Percentiles rank a stretch among this genome's conserved stretches.
Evolutionary conservation across 768 basidiomycete species (phyloP).

Genomic region (Russula abietina): DNA sequence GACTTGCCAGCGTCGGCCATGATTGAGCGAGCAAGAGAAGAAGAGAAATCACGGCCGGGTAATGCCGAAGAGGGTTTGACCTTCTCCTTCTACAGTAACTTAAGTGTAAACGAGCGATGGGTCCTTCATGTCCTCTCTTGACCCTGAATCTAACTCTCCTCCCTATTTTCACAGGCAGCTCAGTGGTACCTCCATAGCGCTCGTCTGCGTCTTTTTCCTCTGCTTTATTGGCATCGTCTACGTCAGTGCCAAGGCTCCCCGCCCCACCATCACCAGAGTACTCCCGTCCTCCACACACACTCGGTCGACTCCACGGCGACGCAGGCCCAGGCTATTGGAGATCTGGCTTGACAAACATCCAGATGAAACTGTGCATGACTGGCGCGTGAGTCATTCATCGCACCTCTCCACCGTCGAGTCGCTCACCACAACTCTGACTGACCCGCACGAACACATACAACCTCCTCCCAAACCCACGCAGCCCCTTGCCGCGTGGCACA

Average conservation of each 20-base stretch:
- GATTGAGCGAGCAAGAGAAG: not conserved
- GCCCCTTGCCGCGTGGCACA: constrained; percentile 21
- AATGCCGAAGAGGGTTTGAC: not conserved
- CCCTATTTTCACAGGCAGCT: not conserved
- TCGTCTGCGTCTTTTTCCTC: not conserved
- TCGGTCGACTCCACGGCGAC: not conserved
- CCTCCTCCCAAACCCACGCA: not conserved
- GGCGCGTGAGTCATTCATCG: constrained; percentile 9
- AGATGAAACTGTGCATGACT: not conserved
- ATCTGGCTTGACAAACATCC: constrained; percentile 6
- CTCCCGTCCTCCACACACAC: not conserved
- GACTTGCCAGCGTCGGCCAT: constrained; percentile 26
- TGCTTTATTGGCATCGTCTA: not conserved
- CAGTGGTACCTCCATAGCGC: not conserved
- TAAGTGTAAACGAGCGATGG: not conserved
- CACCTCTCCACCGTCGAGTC: not conserved
- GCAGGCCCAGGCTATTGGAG: constrained; percentile 17
- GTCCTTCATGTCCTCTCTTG: not conserved
- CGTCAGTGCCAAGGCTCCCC: not conserved
- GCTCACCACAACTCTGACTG: not conserved
- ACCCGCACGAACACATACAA: not conserved
- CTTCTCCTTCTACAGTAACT: too few relatives aligned
- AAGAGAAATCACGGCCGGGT: not conserved
- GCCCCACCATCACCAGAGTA: not conserved
- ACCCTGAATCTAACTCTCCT: not conserved